Evolutionary conservation across 768 basidiomycete species (phyloP).

Genomic region (Russula virescens): DNA sequence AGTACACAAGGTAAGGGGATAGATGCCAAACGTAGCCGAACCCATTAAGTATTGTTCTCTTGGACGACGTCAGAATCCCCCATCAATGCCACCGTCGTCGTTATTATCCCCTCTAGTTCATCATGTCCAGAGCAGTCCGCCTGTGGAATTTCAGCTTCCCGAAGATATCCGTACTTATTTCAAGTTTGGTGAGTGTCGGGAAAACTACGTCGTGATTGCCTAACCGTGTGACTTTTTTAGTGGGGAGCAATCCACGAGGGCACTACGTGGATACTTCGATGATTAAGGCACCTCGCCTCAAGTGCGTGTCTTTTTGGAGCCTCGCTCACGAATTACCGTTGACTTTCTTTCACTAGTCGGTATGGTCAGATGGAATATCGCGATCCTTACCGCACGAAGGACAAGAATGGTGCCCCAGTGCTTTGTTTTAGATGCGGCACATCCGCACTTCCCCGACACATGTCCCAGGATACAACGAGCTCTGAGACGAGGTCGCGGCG

Average conservation of each 20-base stretch:
- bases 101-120: constrained; percentile 69
- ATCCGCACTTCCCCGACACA: constrained; percentile 59
- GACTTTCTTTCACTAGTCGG: constrained; percentile 43
- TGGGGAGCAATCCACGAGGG: constrained; percentile 72
- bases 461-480: constrained; percentile 45
- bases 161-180: constrained; percentile 79
- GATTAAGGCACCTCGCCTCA: constrained; percentile 68
- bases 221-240: constrained; percentile 38
- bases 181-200: constrained; percentile 61
- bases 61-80: constrained; percentile 48
- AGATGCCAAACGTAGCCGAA: constrained; percentile 26
- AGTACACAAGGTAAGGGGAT: constrained; percentile 50
- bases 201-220: not conserved
- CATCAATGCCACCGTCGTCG: constrained; percentile 58
- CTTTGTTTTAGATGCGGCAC: constrained; percentile 87
- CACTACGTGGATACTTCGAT: constrained; percentile 79
- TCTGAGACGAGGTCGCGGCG: constrained; percentile 50
- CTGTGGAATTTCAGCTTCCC: constrained; percentile 81
- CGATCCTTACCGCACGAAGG: constrained; percentile 80
- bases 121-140: constrained; percentile 60
- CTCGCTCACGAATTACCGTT: constrained; percentile 11
- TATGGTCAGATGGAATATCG: constrained; percentile 88
- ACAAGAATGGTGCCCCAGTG: constrained; percentile 76
- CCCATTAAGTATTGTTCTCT: constrained; percentile 11
- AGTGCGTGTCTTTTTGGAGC: constrained; percentile 48